These are phyloP conservation scores for Penicillium tannophilum DNA, from an alignment of 495 filamentous ascomycete species.

Conservation along the genomic window DNA sequence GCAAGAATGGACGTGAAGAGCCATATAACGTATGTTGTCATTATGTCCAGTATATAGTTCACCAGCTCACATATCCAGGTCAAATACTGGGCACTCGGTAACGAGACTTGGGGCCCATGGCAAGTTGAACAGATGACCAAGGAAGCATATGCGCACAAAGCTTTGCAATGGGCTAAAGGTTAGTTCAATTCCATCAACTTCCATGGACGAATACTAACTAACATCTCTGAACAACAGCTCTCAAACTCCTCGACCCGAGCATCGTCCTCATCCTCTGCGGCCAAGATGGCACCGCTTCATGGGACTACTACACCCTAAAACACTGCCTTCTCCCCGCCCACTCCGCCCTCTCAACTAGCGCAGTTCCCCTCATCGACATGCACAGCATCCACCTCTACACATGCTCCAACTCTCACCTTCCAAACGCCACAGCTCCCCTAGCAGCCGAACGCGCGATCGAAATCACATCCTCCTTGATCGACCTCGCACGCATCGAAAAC, in stretches of 20 bases:
- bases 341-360: conserved; percentile 43
- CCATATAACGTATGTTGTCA: conserved; percentile 63
- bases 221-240: conserved; percentile 37
- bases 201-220: not conserved
- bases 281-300: conserved; percentile 64
- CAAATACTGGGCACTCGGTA: conserved; percentile 70
- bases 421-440: conserved; percentile 67
- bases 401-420: conserved; percentile 51
- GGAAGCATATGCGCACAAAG: conserved; percentile 74
- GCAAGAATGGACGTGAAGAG: conserved; percentile 69
- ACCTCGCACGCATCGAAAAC: conserved; percentile 74
- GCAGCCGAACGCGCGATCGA: conserved; percentile 75
- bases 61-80: conserved; percentile 34
- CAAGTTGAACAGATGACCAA: conserved; percentile 75
- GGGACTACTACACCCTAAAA: conserved; percentile 73
- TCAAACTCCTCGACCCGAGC: conserved; percentile 72
- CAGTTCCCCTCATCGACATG: conserved; percentile 69
- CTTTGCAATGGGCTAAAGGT: conserved; percentile 76
- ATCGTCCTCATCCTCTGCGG: conserved; percentile 71
- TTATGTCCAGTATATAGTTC: not conserved
- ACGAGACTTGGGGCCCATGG: conserved; percentile 80
- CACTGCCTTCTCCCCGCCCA: conserved; percentile 53
- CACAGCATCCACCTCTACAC: conserved; percentile 74
- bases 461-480: conserved; percentile 66
- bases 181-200: not conserved